A percentile compares a stretch with the other conserved stretches of the same genome.
phyloP scores from a whole-genome alignment of 2,329 filamentous ascomycete genomes.

The Stagonosporopsis rhizophila region DNA sequence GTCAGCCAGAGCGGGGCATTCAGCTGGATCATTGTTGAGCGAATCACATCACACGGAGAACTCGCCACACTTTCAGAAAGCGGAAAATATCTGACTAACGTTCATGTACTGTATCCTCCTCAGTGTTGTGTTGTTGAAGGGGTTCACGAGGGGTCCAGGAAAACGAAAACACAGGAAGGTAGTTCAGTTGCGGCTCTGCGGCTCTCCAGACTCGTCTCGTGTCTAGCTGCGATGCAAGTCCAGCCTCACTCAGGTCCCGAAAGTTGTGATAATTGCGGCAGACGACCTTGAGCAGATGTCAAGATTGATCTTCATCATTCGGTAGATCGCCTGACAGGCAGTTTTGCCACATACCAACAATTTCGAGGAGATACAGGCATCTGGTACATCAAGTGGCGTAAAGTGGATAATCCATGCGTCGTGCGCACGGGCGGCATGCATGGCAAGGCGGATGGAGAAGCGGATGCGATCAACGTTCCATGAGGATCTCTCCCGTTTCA shows the following conservation, averaged over 20 bases:
- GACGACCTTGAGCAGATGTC: neutral
- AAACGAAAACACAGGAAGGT: neutral
- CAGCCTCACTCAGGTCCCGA: neutral
- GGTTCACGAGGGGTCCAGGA: neutral
- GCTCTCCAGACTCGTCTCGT: conserved; percentile 2
- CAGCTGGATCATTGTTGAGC: neutral
- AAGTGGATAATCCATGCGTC: conserved; percentile 9
- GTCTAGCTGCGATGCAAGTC: neutral
- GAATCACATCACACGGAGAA: conserved; percentile 24
- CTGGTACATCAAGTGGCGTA: conserved; percentile 19
- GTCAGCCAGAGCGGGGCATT: neutral
- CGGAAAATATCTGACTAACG: neutral
- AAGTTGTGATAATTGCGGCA: neutral
- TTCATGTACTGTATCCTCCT: neutral
- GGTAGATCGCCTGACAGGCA: neutral
- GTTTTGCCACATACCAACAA: neutral
- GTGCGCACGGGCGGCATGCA: no score
- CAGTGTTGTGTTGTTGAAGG: neutral
- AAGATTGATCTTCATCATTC: neutral
- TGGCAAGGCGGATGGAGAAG: conserved; percentile 8
- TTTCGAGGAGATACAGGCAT: neutral
- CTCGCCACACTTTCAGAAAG: conserved; percentile 24
- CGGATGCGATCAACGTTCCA: conserved; percentile 16
- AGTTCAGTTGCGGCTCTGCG: conserved; percentile 5
- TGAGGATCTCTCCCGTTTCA: conserved; percentile 15